These are phyloP conservation scores for Monosporascus sp. DNA, from an alignment of 2,329 filamentous ascomycete genomes.

Conservation along the genomic window DNA sequence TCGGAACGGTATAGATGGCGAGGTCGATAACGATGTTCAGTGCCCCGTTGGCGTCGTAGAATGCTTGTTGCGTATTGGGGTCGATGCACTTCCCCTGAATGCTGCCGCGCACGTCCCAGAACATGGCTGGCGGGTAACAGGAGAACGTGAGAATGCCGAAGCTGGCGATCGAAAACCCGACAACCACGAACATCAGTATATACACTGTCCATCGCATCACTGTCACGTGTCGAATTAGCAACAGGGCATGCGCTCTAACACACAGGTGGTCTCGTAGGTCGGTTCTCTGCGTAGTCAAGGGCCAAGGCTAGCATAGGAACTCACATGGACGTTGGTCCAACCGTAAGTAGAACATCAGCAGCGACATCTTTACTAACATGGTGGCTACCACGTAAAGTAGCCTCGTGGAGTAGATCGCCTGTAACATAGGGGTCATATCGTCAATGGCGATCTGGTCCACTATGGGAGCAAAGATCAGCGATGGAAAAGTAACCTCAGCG, in stretches of 20 bases:
- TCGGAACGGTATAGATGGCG: conserved; percentile 6
- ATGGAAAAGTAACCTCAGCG: neutral
- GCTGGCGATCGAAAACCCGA: conserved; percentile 5
- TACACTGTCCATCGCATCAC: conserved; percentile 7
- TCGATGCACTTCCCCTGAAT: conserved; percentile 5
- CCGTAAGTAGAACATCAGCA: conserved; percentile 8
- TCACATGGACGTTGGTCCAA: conserved; percentile 4
- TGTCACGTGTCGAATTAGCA: neutral
- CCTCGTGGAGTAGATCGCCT: conserved; percentile 7
- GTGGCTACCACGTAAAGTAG: conserved; percentile 6
- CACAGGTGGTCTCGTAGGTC: neutral
- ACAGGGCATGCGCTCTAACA: neutral
- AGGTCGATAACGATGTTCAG: conserved; percentile 6
- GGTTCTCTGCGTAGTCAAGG: neutral
- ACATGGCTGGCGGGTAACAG: conserved; percentile 6
- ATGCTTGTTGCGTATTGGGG: conserved; percentile 3
- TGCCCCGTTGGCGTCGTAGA: conserved; percentile 5
- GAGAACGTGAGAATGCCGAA: conserved; percentile 3
- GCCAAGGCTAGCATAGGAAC: neutral
- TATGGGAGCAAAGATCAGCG: neutral
- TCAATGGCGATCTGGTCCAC: neutral
- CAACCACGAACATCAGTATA: conserved; percentile 4
- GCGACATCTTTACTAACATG: conserved; percentile 8
- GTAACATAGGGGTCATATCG: conserved; percentile 4
- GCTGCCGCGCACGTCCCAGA: conserved; percentile 3